Percentiles rank a stretch among this genome's conserved stretches.
Conservation (phyloP, 2,329 filamentous ascomycete species). For the Penicillium digitatum region DNA sequence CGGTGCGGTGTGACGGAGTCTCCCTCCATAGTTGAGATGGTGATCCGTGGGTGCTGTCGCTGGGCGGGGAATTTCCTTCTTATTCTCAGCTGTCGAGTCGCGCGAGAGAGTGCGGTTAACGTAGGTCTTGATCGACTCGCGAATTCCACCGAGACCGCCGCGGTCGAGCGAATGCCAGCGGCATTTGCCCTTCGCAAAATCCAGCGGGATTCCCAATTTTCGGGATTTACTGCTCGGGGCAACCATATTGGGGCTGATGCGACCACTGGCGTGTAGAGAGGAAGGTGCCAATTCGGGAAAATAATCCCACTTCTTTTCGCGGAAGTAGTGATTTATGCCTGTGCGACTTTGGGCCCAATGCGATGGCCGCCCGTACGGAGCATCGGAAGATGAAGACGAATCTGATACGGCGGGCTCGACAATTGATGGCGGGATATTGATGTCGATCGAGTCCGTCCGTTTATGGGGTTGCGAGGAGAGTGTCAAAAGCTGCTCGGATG, state of each 20-base stretch:
- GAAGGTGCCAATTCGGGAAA: constrained; percentile 38
- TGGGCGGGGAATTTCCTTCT: constrained; percentile 15
- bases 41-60: constrained; percentile 11
- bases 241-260: constrained; percentile 11
- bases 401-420: not conserved
- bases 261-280: constrained; percentile 15
- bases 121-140: constrained; percentile 35
- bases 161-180: constrained; percentile 26
- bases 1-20: not conserved
- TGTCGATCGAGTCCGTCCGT: constrained; percentile 14
- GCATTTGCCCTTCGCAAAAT: constrained; percentile 21
- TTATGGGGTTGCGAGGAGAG: constrained; percentile 11
- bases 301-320: constrained; percentile 43
- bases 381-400: constrained; percentile 14
- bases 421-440: constrained; percentile 8
- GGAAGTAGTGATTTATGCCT: constrained; percentile 36
- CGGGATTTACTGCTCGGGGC: constrained; percentile 10
- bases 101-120: constrained; percentile 32
- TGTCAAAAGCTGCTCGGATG: constrained; percentile 13
- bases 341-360: constrained; percentile 21
- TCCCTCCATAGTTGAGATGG: not conserved
- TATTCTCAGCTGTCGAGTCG: constrained; percentile 20
- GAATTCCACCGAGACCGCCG: constrained; percentile 23
- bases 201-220: constrained; percentile 25
- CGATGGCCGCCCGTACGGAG: constrained; percentile 23